Base-by-base conservation (phyloP, 306 rosid genomes). In the Rosa multiflora region DNA sequence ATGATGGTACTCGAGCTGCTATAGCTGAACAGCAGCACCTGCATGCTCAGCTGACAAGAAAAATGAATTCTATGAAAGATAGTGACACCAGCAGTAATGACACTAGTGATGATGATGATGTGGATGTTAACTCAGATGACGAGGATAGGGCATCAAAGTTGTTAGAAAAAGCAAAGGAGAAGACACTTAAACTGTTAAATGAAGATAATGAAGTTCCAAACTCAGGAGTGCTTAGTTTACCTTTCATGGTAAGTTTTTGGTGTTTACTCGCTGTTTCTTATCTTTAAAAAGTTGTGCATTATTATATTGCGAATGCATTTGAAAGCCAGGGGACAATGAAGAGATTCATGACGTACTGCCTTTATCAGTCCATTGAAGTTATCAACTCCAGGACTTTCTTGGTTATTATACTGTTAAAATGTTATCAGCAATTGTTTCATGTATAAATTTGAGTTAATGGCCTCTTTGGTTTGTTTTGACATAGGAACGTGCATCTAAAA, bases 1-100 rank as follows among this genome's bases (percentile, higher is more conserved):
- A 95, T 83, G 99, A 95, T 59, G 97, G 97, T 66, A 95, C 99
- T 76, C 92, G 98, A 49, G 88, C 87, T 82, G 99, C 98, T 20
- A 83, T 95, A 75, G 81, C 88, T 15, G 98, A 95, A 76, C 94
- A 89, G 81, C 91, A 88, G 76, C 90, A 80, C 70, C 76, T 81
- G 78, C 98, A 91, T 67, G 67, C 89, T 67, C 87, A 76, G 26
- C 88, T 95, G 91, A 90, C 93, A 61, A 89, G 98, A 84, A 95
- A 95, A 88, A 88, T 83, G 86, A 86, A 90, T 70, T 82, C 97
- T 40, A 86, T 93, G 96, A 88, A 84, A 43, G 97, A 80, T 40
- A 78, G 90, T 73, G 89, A 97, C 81, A 81, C 91, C 69, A 82
- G 88, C 82, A 86, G 89, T 76, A 96, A 91, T 59, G 91, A 89